These are phyloP conservation scores for Salvia rosmarinus DNA, from an alignment of 257 asterid species.

Conservation along the genomic window DNA sequence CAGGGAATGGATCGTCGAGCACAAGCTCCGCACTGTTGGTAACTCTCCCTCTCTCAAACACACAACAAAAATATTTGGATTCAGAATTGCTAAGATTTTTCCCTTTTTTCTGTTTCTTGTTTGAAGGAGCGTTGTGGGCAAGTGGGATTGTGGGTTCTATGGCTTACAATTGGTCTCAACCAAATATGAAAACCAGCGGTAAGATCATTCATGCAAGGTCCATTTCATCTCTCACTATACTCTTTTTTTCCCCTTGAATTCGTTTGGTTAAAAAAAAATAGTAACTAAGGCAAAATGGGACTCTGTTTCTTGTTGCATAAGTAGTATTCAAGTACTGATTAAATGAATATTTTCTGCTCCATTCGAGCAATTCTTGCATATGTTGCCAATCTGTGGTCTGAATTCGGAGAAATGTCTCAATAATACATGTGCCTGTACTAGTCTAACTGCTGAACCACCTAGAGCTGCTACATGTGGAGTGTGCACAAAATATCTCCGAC, in stretches of 20 bases:
- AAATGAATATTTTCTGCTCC: too few relatives aligned
- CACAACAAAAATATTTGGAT: not conserved
- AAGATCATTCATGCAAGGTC: conserved; percentile 93
- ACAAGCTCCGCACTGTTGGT: conserved; percentile 88
- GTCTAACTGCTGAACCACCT: too few relatives aligned
- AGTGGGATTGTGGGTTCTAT: conserved; percentile 82
- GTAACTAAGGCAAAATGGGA: too few relatives aligned
- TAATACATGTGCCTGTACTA: too few relatives aligned
- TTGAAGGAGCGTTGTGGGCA: conserved; percentile 52
- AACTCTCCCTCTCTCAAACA: conserved; percentile 17
- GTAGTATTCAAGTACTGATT: too few relatives aligned
- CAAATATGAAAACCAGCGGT: conserved; percentile 87
- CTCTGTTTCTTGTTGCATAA: too few relatives aligned
- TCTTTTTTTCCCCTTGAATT: too few relatives aligned
- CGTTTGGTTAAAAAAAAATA: too few relatives aligned
- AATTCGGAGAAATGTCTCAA: not conserved
- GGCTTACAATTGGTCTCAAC: conserved; percentile 96
- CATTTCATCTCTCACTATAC: too few relatives aligned
- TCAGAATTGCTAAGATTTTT: conserved; percentile 14
- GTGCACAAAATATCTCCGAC: too few relatives aligned
- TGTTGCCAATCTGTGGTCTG: not conserved
- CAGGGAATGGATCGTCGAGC: conserved; percentile 81
- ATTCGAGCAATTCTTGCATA: too few relatives aligned
- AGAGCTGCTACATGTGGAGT: too few relatives aligned
- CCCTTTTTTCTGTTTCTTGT: not conserved